Evolutionary conservation across 805 yeast species (phyloP).

Genomic region (Torulaspora indica): DNA sequence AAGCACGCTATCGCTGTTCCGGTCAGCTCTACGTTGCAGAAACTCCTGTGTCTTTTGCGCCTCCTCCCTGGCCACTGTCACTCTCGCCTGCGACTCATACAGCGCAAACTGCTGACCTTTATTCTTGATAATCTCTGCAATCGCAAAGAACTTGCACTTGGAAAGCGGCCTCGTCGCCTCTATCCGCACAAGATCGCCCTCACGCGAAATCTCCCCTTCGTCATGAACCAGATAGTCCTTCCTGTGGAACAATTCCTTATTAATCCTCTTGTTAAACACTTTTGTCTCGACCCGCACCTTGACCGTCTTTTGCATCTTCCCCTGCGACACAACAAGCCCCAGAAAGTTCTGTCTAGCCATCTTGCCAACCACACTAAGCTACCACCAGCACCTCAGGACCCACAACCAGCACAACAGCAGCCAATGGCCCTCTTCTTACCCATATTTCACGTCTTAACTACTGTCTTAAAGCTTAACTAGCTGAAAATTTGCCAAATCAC

Average conservation of each 20-base stretch:
- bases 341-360: constrained; percentile 90
- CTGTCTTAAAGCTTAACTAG: neutral
- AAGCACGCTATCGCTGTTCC: constrained; percentile 28
- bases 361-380: neutral
- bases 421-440: neutral
- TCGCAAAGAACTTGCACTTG: constrained; percentile 76
- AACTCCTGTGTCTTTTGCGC: constrained; percentile 50
- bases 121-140: constrained; percentile 84
- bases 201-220: constrained; percentile 84
- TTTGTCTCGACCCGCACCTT: constrained; percentile 83
- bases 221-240: constrained; percentile 90
- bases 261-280: constrained; percentile 63
- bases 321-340: constrained; percentile 93
- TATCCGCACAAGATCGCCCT: constrained; percentile 92
- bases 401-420: neutral
- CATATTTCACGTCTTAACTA: neutral
- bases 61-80: constrained; percentile 65
- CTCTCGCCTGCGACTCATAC: constrained; percentile 69
- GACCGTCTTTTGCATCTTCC: constrained; percentile 92
- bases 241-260: constrained; percentile 70
- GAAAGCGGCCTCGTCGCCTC: constrained; percentile 85
- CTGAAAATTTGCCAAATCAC: constrained; percentile 5
- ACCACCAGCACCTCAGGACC: neutral
- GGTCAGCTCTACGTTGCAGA: constrained; percentile 43
- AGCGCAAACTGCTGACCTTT: constrained; percentile 88